Evolutionary conservation across 2,329 filamentous ascomycete species (phyloP).

Genomic region (Clathrospora elynae): DNA sequence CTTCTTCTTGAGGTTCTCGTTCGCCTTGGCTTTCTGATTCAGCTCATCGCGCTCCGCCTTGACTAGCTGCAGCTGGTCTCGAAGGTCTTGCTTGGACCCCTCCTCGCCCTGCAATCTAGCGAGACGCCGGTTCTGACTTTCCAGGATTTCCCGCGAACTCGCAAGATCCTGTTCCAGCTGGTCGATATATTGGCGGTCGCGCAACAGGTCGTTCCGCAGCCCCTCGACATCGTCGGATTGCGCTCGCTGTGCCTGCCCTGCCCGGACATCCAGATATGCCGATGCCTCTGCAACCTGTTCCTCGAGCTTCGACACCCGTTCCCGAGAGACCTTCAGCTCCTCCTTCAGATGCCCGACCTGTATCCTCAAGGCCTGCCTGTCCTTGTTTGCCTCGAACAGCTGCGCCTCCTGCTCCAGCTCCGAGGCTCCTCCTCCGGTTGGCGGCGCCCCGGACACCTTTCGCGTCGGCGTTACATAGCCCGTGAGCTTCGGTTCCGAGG

Average conservation of each 20-base stretch:
- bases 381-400: conserved; percentile 55
- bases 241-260: conserved; percentile 42
- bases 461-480: conserved; percentile 43
- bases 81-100: conserved; percentile 55
- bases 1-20: conserved; percentile 60
- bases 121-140: conserved; percentile 54
- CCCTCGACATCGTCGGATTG: conserved; percentile 53
- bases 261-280: conserved; percentile 52
- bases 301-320: conserved; percentile 53
- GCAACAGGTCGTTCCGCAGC: conserved; percentile 51
- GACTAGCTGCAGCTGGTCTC: conserved; percentile 57
- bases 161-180: conserved; percentile 56
- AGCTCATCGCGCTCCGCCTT: conserved; percentile 57
- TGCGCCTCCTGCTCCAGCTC: conserved; percentile 58
- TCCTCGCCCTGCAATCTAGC: conserved; percentile 51
- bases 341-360: conserved; percentile 49
- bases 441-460: conserved; percentile 34
- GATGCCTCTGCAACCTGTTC: conserved; percentile 56
- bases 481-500: conserved; percentile 39
- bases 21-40: conserved; percentile 55
- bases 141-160: conserved; percentile 50
- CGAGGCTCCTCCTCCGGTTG: conserved; percentile 47
- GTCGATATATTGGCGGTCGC: conserved; percentile 57
- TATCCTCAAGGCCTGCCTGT: conserved; percentile 51
- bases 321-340: conserved; percentile 51